Evolutionary conservation across 2,329 filamentous ascomycete genomes (phyloP), one percentile per base, ranked within the genome.

Genomic region (Rhexocercosporidium sp.): DNA sequence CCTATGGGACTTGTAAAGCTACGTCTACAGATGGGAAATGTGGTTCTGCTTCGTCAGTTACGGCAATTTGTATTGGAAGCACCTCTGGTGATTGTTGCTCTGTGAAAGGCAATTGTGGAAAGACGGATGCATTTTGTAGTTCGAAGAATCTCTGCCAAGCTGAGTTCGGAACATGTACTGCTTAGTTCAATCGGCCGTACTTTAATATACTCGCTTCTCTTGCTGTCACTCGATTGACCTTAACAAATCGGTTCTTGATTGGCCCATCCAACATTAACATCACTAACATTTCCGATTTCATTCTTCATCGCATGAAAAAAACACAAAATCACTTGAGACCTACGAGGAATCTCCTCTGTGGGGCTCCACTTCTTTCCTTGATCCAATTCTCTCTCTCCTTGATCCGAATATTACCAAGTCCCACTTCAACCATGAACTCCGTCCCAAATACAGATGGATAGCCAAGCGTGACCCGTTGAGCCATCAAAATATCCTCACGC

Each of bases 401-500:
- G 41, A 63, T 63, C 49, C 20, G 53, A 34, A 63, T 46, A 1
- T 18, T 44, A 3, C 41, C 57, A 39, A 14, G 25, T 51, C n/a
- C 61, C 18, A 16, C 39, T 56, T 27, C 54, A 29, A 63, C 61
- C 37, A 56, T 31, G 22, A 56, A 54, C 18, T 56, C 61, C 22
- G 47, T 54, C 47, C 29, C 37, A 49, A 63, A n/a, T 31, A 37
- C 27, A 34, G 29, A 29, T 56, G 47, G 34, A 56, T 56, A 57
- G 37, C 49, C 29, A 63, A 41, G 29, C 22, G 18, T 41, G 67
- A 70, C 64, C 25, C 8, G 65, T 62, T 66, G 70, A 16, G 71
- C 68, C 64, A 54, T 59, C 63, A 73, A 61, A n/a, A 73, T 68
- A 53, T 73, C 71, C 29, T 62, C 63, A 51, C 70, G 70, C 67